Evolutionary conservation across 495 filamentous ascomycete species (phyloP).

Genomic region (Tuber umbilicatum): DNA sequence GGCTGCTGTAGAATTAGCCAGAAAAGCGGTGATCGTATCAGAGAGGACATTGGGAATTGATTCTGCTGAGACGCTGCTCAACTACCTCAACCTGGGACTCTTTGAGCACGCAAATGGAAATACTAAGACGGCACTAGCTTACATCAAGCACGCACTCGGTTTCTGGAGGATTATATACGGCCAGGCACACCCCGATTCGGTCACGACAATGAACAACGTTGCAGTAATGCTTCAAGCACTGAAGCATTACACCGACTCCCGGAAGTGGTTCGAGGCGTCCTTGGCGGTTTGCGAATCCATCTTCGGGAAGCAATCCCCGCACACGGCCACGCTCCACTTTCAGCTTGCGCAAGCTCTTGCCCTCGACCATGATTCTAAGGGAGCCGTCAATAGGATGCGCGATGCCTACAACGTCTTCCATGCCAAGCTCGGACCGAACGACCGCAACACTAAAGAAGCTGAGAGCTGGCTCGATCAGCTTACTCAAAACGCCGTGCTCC

Average conservation of each 20-base stretch:
- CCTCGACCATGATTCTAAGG: slow-evolving; percentile 84
- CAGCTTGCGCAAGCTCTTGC: slow-evolving; percentile 93
- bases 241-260: slow-evolving; percentile 84
- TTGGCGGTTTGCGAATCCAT: slow-evolving; percentile 78
- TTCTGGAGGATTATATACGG: slow-evolving; percentile 98
- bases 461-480: slow-evolving; percentile 94
- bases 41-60: slow-evolving; percentile 93
- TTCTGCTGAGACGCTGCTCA: slow-evolving; percentile 83
- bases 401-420: slow-evolving; percentile 95
- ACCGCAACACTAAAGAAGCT: slow-evolving; percentile 92
- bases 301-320: slow-evolving; percentile 78
- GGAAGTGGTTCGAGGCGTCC: slow-evolving; percentile 92
- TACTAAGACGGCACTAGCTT: slow-evolving; percentile 71
- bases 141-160: slow-evolving; percentile 86
- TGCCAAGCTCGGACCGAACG: slow-evolving; percentile 69
- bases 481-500: slow-evolving; percentile 84
- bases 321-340: slow-evolving; percentile 92
- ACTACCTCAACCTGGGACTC: slow-evolving; percentile 92
- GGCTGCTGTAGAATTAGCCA: slow-evolving; percentile 86
- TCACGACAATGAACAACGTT: slow-evolving; percentile 97
- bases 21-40: slow-evolving; percentile 91
- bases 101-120: slow-evolving; percentile 89
- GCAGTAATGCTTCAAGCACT: slow-evolving; percentile 96
- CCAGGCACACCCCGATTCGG: slow-evolving; percentile 85
- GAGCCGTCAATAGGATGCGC: slow-evolving; percentile 81